Percentiles rank a stretch among this genome's conserved stretches.
These are phyloP conservation scores for Citrus trifoliata DNA, from an alignment of 345 rosid species.

Conservation along the genomic window DNA sequence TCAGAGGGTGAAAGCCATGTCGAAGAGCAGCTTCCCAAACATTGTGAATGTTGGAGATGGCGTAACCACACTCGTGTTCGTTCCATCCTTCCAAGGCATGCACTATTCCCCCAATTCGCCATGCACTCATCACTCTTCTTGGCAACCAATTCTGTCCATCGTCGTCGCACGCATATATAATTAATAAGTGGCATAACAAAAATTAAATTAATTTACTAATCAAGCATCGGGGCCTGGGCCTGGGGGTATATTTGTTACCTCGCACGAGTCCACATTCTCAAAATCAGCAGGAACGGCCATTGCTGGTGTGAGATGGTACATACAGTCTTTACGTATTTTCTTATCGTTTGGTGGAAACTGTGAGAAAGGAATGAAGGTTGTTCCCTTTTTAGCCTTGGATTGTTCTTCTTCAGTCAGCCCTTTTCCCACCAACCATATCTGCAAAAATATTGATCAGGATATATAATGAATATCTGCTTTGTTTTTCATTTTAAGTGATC, in stretches of 20 bases:
- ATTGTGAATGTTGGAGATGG: conserved; percentile 28
- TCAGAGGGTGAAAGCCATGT: conserved; percentile 54
- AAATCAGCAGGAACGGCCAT: conserved; percentile 47
- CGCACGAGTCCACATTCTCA: conserved; percentile 73
- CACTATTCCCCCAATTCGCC: conserved; percentile 60
- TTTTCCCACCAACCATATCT: conserved; percentile 71
- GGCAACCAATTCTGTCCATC: conserved; percentile 61
- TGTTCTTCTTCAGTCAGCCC: conserved; percentile 49
- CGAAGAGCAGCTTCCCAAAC: conserved; percentile 60
- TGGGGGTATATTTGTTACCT: conserved; percentile 30
- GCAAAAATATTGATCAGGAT: not conserved
- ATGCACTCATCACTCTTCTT: conserved; percentile 78
- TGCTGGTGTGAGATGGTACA: conserved; percentile 59
- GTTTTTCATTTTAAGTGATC: not conserved
- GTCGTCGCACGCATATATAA: too few species aligned
- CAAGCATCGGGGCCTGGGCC: too few species aligned
- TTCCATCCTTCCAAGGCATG: conserved; percentile 64
- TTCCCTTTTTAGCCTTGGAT: conserved; percentile 47
- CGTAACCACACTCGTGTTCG: conserved; percentile 58
- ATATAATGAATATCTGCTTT: not conserved
- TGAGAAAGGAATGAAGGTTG: conserved; percentile 62
- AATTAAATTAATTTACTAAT: too few species aligned
- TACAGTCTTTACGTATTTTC: conserved; percentile 44
- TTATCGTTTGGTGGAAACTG: conserved; percentile 44
- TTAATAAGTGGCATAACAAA: too few species aligned